phyloP scores from a whole-genome alignment of 768 basidiomycete species.

The Boletus rubroflammeus region DNA sequence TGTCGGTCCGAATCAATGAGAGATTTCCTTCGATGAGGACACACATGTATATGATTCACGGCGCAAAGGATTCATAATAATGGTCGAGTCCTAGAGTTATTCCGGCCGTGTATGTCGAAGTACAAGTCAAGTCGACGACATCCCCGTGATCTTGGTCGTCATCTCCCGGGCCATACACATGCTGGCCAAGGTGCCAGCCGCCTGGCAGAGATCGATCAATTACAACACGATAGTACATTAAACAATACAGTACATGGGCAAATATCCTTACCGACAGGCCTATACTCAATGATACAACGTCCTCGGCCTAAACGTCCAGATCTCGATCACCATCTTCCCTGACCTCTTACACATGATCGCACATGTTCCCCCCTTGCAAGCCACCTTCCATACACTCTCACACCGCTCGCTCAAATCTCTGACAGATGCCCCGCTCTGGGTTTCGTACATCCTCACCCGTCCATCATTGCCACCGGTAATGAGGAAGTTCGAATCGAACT shows the following conservation, averaged over 20 bases:
- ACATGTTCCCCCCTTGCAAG: constrained; percentile 65
- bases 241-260: constrained; percentile 10
- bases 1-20: background rate
- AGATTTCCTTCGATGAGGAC: background rate
- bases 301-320: constrained; percentile 69
- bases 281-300: constrained; percentile 9
- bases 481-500: constrained; percentile 79
- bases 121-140: background rate
- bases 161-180: no score
- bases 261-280: constrained; percentile 2
- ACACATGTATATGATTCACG: background rate
- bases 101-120: background rate
- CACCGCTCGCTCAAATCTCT: constrained; percentile 74
- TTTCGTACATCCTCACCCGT: constrained; percentile 70
- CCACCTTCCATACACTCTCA: constrained; percentile 87
- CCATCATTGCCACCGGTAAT: constrained; percentile 87
- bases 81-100: background rate
- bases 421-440: constrained; percentile 58
- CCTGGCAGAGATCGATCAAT: background rate
- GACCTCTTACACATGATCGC: constrained; percentile 79
- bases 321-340: constrained; percentile 83
- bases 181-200: background rate
- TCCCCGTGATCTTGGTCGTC: background rate
- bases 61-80: background rate
- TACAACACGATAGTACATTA: background rate